Evolutionary conservation across 768 basidiomycete species (phyloP), one percentile per base, ranked within the genome.

Genomic region (Amanita polypyramis): DNA sequence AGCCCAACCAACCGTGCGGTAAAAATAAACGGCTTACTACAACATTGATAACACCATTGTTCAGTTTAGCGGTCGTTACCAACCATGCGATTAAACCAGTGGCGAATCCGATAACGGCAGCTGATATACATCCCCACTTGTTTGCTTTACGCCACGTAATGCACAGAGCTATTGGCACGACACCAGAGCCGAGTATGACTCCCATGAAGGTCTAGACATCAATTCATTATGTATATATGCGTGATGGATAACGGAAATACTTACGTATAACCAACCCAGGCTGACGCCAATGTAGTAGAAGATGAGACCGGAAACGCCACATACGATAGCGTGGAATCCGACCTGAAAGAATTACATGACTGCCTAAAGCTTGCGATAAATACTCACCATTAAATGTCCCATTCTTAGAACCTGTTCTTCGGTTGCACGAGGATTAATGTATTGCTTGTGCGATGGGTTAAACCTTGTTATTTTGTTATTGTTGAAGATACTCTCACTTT

Each of bases 241-340:
- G 45, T 32, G 8, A 39, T 4, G 35, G 21, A n/a, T 30, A 12
- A 21, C 15, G n/a, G 30, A 23, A 23, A 21, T 2, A 72, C 82
- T 43, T 54, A 88, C 84, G 55, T 93, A 93, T 47, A 94, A 80
- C 88, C 90, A 94, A 17, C 91, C 91, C 85, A 94, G 85, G 20
- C 85, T 88, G 21, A 94, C 81, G 5, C 91, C 91, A 53, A 93
- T 90, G 61, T 85, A 92, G 65, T 70, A 89, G 71, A 95, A 95
- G 44, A 90, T 83, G 25, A 85, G 62, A 0, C 90, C 90, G 0
- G 85, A 81, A n/a, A 91, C 55, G 17, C 80, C 90, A 75, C 90
- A 91, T 30, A 86, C 70, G 34, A 91, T 55, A 0, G 84, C 86
- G 56, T 84, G 89, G 21, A 76, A 60, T 0, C 68, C 76, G 27